Evolutionary conservation across 345 rosid genomes (phyloP).

Genomic region (Gynandropsis gynandra): DNA sequence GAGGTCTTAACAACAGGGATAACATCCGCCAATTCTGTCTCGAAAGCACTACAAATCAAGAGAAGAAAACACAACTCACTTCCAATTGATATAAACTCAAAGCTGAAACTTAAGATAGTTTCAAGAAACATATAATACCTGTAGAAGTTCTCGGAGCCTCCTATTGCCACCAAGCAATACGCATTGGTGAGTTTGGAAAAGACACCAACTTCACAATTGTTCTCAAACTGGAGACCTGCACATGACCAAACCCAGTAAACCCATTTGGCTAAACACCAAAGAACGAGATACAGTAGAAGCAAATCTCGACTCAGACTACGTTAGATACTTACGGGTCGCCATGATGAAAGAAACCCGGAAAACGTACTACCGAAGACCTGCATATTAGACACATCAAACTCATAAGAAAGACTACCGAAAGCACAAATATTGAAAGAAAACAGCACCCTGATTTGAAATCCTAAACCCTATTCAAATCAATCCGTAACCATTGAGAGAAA

Average conservation of each 20-base stretch:
- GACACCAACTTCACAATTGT: conserved; percentile 75
- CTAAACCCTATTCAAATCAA: too few relatives aligned
- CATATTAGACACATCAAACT: too few relatives aligned
- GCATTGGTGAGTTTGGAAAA: conserved; percentile 87
- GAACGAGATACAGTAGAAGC: too few relatives aligned
- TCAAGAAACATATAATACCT: conserved; percentile 32
- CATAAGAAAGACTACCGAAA: too few relatives aligned
- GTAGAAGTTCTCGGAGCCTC: conserved; percentile 58
- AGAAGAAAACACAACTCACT: conserved; percentile 1
- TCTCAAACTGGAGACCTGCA: conserved; percentile 84
- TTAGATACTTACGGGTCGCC: too few relatives aligned
- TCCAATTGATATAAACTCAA: neutral
- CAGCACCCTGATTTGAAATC: too few relatives aligned
- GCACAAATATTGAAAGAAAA: too few relatives aligned
- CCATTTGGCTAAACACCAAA: neutral
- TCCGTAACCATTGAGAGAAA: too few relatives aligned
- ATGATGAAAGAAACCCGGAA: too few relatives aligned
- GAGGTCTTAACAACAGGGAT: conserved; percentile 93
- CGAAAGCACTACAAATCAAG: conserved; percentile 47
- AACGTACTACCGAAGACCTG: too few relatives aligned
- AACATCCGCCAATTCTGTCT: conserved; percentile 74
- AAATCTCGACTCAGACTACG: too few relatives aligned
- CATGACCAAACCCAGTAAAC: neutral
- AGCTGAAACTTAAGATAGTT: neutral
- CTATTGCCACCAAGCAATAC: conserved; percentile 79